Base-by-base conservation (phyloP, 1,139 yeast species). In the Pichia sp. region DNA sequence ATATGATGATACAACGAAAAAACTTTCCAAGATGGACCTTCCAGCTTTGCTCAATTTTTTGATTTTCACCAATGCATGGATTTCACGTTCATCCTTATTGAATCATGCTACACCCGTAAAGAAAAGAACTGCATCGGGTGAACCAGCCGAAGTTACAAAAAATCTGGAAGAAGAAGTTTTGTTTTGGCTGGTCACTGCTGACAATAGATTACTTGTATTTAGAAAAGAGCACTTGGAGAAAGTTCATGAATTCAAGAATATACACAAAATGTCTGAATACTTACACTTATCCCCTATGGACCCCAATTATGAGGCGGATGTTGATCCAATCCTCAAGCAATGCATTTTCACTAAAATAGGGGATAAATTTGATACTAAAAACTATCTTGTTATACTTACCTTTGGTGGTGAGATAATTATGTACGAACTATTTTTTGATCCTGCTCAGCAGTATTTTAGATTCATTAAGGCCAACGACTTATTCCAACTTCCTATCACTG, bases 321-420 rank as follows among this genome's bases (percentile, higher is more conserved):
- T 90, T 8, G 93, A 86, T 71, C 92, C 93, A 1, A 80, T 80
- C 46, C 81, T 87, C 56, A 87, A 85, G 64, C 93, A 87, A 67
- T 78, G 86, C 2, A 78, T 85, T 64, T 76, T 85, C 52, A 79
- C 83, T 51, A 80, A 78, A 49, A 66, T 90, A 47, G 97, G 96
- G 3, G 89, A 86, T 62, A 64, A 63, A 6, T 59, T 65, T 40
- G 60, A 64, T 24, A 70, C 75, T 30, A 75, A 79, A 53, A 92
- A 88, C 61, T 84, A 83, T 67, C 68, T 91, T 57, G 76, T 91
- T 0, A 74, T 89, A 6, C 73, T 90, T 51, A 89, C 96, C 0
- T 79, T 84, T 66, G 92, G 93, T 54, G 95, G 95, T 63, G 95
- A 90, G 67, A 73, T 89, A 1, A 73, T 83, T 48, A 73, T 87